Conservation (phyloP, 1,139 yeast genomes). For the Debaryomyces fabryi region DNA sequence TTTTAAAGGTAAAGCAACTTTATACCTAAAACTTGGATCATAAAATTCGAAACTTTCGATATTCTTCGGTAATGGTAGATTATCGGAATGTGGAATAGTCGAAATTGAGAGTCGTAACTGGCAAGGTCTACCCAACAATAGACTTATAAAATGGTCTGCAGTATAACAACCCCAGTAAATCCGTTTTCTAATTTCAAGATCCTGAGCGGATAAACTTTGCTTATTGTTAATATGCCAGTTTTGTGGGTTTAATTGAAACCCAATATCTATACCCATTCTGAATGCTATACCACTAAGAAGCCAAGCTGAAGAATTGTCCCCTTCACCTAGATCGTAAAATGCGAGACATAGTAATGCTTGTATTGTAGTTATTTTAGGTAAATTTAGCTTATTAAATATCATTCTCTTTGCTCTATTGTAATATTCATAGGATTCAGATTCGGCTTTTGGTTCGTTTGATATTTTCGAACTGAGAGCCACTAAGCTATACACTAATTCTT, state of each 20-base stretch:
- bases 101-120: constrained; percentile 59
- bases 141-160: constrained; percentile 64
- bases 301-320: constrained; percentile 62
- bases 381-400: constrained; percentile 42
- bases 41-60: constrained; percentile 47
- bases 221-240: constrained; percentile 51
- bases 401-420: constrained; percentile 49
- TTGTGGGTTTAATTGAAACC: constrained; percentile 63
- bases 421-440: constrained; percentile 38
- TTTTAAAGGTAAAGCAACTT: constrained; percentile 58
- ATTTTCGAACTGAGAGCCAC: constrained; percentile 60
- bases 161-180: constrained; percentile 70
- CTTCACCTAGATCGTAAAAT: constrained; percentile 59
- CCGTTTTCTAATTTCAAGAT: constrained; percentile 59
- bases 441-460: constrained; percentile 46
- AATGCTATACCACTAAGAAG: constrained; percentile 62
- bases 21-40: constrained; percentile 54
- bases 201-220: constrained; percentile 36
- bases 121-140: constrained; percentile 61
- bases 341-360: constrained; percentile 55
- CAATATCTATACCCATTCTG: constrained; percentile 66
- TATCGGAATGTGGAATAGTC: constrained; percentile 62
- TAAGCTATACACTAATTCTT: constrained; percentile 52
- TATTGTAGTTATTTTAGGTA: constrained; percentile 46
- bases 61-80: constrained; percentile 58